These are phyloP conservation scores for Spirogloea muscicola DNA, from an alignment of 139 green algal genomes.

Conservation along the genomic window DNA sequence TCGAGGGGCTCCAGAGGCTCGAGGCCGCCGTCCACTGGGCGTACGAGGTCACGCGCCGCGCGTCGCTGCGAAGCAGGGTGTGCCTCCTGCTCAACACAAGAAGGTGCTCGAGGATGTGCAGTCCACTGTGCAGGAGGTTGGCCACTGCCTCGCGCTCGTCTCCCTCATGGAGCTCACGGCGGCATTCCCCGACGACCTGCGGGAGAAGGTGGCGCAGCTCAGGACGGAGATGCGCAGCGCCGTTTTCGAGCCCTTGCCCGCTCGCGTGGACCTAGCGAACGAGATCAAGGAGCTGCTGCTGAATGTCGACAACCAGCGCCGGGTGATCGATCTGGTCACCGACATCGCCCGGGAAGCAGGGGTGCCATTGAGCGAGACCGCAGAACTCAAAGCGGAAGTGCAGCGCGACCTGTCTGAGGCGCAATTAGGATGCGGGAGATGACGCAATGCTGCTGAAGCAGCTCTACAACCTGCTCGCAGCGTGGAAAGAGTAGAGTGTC, in stretches of 20 bases:
- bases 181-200: slow-evolving; percentile 1
- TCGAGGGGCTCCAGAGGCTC: slow-evolving; percentile 6
- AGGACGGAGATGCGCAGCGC: slow-evolving; percentile 9
- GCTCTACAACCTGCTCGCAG: slow-evolving; percentile 7
- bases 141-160: slow-evolving; percentile 22
- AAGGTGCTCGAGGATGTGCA: slow-evolving; percentile 27
- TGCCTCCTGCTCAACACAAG: slow-evolving; percentile 21
- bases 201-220: slow-evolving; percentile 9
- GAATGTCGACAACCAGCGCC: background rate
- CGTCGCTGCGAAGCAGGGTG: background rate
- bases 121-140: slow-evolving; percentile 22
- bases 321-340: slow-evolving; percentile 3
- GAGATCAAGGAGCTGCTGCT: too few relatives aligned
- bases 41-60: background rate
- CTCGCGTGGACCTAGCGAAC: too few relatives aligned
- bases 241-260: slow-evolving; percentile 15
- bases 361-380: background rate
- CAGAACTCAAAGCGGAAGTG: slow-evolving; percentile 20
- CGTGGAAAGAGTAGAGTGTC: too few relatives aligned
- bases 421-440: too few relatives aligned
- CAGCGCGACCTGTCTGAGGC: slow-evolving; percentile 20
- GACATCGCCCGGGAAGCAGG: background rate
- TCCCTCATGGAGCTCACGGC: slow-evolving; percentile 16
- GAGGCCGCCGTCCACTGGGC: background rate
- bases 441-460: too few relatives aligned